Base-by-base conservation (phyloP, 31 red algal genomes). In the Asparagopsis taxiformis region DNA sequence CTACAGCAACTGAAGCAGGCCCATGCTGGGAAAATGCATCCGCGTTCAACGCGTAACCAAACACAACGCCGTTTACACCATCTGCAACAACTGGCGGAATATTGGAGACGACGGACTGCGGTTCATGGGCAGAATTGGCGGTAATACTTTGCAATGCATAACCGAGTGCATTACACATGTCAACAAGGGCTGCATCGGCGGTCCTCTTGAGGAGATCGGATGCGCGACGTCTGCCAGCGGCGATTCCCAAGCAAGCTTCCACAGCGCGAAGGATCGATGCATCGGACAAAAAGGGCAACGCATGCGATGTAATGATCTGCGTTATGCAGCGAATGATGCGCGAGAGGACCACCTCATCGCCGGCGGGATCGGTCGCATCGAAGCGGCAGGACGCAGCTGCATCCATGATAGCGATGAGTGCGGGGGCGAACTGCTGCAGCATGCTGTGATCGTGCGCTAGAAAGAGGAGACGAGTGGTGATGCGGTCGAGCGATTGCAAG, bases 321-420 rank as follows among this genome's bases (percentile, higher is more conserved):
- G 63, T 48, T 21, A 80, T 29, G 21, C 87, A 55, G 62, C 68
- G 17, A 8, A 75, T 74, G 17, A 86, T 87, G 16, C 91, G 64
- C 13, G 91, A 59, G 11, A 94, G 70, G 17, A 87, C 82, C 19
- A 93, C 89, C 61, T 83, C 91, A 77, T 91, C 88, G 3, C 68
- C 52, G 15, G 88, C 70, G 30, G 88, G 77, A 49, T 91, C 88
- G 24, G 78, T 75, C 0, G 88, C 77, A 36, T 91, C 88, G 57
- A 91, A 91, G 17, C 88, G 68, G 52, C 88, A 91, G 7, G 68
- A 55, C 43, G 88, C 70, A 16, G 78, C 78, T 38, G 88, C 77
- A 55, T 81, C 76, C 17, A 94, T 63, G 55, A 82, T 71, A 22
- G 70, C 33, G 30, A 67, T 62, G 23, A 94, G 55, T 1, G 68